Evolutionary conservation across 1,139 yeast species (phyloP).

Genomic region (Arxiozyma telluris): DNA sequence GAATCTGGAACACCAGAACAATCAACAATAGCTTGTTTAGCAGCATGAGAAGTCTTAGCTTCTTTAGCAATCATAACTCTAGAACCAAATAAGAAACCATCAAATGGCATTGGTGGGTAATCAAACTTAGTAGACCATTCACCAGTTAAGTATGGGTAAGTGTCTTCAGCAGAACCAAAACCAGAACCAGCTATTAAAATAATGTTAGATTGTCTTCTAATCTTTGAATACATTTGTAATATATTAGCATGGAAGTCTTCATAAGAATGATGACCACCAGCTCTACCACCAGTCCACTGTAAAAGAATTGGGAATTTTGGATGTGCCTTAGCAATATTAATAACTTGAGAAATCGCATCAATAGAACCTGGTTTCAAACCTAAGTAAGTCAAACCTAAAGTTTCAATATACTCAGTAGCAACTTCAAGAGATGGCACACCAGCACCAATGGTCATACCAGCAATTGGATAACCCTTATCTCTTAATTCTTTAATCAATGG

Average conservation of each 20-base stretch:
- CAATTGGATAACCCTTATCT: slow-evolving; percentile 88
- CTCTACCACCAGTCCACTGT: slow-evolving; percentile 99
- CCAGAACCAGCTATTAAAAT: slow-evolving; percentile 96
- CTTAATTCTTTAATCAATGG: slow-evolving; percentile 87
- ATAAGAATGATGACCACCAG: slow-evolving; percentile 99
- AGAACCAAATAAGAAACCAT: slow-evolving; percentile 92
- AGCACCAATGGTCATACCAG: slow-evolving; percentile 95
- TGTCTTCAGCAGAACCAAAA: slow-evolving; percentile 92
- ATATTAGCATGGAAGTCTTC: slow-evolving; percentile 99
- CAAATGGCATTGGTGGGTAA: slow-evolving; percentile 98
- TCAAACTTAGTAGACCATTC: slow-evolving; percentile 78
- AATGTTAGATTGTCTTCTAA: slow-evolving; percentile 85
- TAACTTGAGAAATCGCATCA: slow-evolving; percentile 80
- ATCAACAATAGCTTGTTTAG: slow-evolving; percentile 82
- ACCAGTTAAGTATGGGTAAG: slow-evolving; percentile 96
- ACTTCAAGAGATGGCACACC: slow-evolving; percentile 99
- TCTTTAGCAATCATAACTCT: slow-evolving; percentile 97
- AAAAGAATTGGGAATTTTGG: slow-evolving; percentile 92
- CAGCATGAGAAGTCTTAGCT: slow-evolving; percentile 87
- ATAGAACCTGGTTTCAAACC: slow-evolving; percentile 97
- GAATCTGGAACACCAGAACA: slow-evolving; percentile 84
- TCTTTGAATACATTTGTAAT: slow-evolving; percentile 88
- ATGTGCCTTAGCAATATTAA: slow-evolving; percentile 88
- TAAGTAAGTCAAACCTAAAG: slow-evolving; percentile 84
- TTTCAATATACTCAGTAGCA: slow-evolving; percentile 90